Evolutionary conservation across 192 early-diverging fungal genomes (phyloP), one percentile per base, ranked within the genome.

Genomic region (Coemansia sp.): DNA sequence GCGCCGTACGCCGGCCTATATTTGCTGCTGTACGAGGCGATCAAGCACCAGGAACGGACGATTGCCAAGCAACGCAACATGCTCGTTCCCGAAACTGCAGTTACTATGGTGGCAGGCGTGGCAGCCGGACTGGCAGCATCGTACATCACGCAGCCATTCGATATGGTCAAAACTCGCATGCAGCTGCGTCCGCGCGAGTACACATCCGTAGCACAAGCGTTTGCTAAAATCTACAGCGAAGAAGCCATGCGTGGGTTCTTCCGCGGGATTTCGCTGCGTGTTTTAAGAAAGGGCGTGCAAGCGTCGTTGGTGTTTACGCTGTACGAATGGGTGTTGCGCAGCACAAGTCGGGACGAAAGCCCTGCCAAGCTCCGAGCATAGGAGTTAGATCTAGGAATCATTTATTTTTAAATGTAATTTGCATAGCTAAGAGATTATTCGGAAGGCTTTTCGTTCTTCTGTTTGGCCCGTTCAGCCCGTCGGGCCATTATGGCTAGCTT

Each of bases 1-100:
- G 91, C 91, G 9, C 95, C 95, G 44, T 86, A 89, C 72, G 93
- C 95, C 7, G 95, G 95, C 21, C 84, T 94, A 8, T 96, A 95
- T 65, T 82, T 97, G 20, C 78, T 93, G 7, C 85, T 95, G 64
- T 97, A 95, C 72, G 95, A 97, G 58, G 72, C 87, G 12, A 83
- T 79, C 47, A 95, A 96, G 62, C 59, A 51, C 25, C 68, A 59
- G 62, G 82, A 81, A 65, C 72, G 79, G 12, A 37, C 62, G 0
- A 28, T 62, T 20, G 67, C 81, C 5, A 73, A 75, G 36, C 26
- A 65, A 0, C 56, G 65, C 8, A 65, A 71, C 25, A 26, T 85
- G 50, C 64, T 68, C 19, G 44, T 87, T 37, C 76, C 85, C 7
- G 81, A 81, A 6, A 82, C 89, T 9, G 68, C 86, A 1, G 83